Evolutionary conservation across 2,329 filamentous ascomycete genomes (phyloP).

Genomic region (Paecilomyces variotii): DNA sequence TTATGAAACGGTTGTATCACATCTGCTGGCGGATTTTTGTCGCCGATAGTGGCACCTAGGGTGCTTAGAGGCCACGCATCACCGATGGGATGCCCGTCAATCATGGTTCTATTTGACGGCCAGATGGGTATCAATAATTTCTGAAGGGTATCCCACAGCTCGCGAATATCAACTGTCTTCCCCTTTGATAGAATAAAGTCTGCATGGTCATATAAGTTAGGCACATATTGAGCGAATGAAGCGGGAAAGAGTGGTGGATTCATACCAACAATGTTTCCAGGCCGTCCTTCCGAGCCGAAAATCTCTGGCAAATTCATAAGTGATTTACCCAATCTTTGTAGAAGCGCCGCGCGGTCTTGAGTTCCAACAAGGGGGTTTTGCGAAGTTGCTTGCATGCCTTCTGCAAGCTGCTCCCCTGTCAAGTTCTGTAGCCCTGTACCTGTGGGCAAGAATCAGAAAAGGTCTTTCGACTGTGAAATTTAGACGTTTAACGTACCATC

Average conservation of each 20-base stretch:
- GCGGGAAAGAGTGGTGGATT: neutral
- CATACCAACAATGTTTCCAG: slow-evolving; percentile 44
- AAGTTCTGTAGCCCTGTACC: slow-evolving; percentile 28
- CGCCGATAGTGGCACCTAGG: slow-evolving; percentile 8
- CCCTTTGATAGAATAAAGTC: slow-evolving; percentile 31
- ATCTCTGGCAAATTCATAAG: slow-evolving; percentile 30
- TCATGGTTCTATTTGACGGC: slow-evolving; percentile 38
- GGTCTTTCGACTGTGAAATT: neutral
- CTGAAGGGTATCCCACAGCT: slow-evolving; percentile 40
- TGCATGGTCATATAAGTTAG: slow-evolving; percentile 11
- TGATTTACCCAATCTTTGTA: slow-evolving; percentile 38
- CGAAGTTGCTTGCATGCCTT: slow-evolving; percentile 38
- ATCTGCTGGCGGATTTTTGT: slow-evolving; percentile 5
- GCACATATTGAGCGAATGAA: neutral
- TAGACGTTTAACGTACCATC: slow-evolving; percentile 23
- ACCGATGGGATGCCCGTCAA: slow-evolving; percentile 38
- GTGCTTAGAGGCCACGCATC: slow-evolving; percentile 43
- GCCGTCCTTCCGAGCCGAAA: slow-evolving; percentile 38
- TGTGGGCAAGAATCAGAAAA: neutral
- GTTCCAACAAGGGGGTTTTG: slow-evolving; percentile 42
- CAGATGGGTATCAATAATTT: slow-evolving; percentile 41
- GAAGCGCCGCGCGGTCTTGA: slow-evolving; percentile 34
- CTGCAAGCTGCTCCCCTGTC: slow-evolving; percentile 23
- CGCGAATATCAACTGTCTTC: slow-evolving; percentile 28
- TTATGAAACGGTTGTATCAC: slow-evolving; percentile 50